A percentile compares a stretch with the other conserved stretches of the same genome.
phyloP scores from a whole-genome alignment of 345 rosid species.

The Murraya paniculata region DNA sequence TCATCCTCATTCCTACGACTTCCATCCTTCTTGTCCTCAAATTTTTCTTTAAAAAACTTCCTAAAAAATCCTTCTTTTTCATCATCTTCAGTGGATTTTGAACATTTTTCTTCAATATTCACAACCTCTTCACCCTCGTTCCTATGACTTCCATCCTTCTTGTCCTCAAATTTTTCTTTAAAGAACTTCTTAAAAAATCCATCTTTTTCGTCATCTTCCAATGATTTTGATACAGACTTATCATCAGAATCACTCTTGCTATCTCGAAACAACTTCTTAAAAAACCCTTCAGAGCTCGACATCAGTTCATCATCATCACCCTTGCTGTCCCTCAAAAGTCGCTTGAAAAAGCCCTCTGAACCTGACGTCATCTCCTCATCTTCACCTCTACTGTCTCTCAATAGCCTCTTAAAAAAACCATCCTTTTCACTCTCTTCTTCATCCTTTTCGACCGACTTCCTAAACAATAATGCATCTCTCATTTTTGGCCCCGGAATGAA shows the following conservation, averaged over 20 bases:
- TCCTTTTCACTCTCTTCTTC: slow-evolving; percentile 89
- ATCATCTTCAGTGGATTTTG: slow-evolving; percentile 75
- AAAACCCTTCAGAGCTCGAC: slow-evolving; percentile 71
- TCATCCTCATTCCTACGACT: slow-evolving; percentile 46
- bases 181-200: slow-evolving; percentile 85
- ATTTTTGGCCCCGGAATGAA: slow-evolving; percentile 91
- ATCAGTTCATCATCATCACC: slow-evolving; percentile 68
- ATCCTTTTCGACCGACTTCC: slow-evolving; percentile 91
- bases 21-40: slow-evolving; percentile 72
- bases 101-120: slow-evolving; percentile 40
- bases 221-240: slow-evolving; percentile 41
- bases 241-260: slow-evolving; percentile 57
- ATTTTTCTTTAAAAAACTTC: slow-evolving; percentile 77
- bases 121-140: slow-evolving; percentile 35
- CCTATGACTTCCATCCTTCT: slow-evolving; percentile 59
- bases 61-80: slow-evolving; percentile 83
- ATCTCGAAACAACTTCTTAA: slow-evolving; percentile 69
- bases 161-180: slow-evolving; percentile 77
- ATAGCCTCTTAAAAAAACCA: slow-evolving; percentile 91
- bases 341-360: slow-evolving; percentile 78
- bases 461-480: slow-evolving; percentile 88
- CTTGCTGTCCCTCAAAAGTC: slow-evolving; percentile 66
- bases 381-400: slow-evolving; percentile 77
- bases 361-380: slow-evolving; percentile 70
- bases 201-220: slow-evolving; percentile 77